phyloP scores from a whole-genome alignment of 768 basidiomycete species.

The Termitomyces sp. region DNA sequence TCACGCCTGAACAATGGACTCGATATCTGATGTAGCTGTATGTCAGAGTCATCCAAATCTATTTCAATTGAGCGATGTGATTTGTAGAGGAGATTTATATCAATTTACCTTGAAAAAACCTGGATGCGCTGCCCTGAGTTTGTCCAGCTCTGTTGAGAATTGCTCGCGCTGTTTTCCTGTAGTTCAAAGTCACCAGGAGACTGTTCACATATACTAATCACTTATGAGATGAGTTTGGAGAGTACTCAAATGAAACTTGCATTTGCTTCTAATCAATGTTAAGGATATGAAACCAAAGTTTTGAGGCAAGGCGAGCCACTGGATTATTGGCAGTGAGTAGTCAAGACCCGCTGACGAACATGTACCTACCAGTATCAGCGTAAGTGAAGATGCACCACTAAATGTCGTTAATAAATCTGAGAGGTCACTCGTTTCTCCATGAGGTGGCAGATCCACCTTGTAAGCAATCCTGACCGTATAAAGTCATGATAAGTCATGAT shows the following conservation, averaged over 20 bases:
- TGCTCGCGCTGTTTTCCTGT: constrained; percentile 2
- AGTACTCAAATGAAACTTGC: not conserved
- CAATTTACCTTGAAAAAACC: constrained; percentile 7
- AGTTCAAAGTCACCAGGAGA: constrained; percentile 7
- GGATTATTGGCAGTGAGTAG: not conserved
- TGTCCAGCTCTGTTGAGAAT: not conserved
- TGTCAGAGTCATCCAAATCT: too few species aligned
- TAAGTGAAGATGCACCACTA: constrained; percentile 7
- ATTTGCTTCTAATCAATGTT: constrained; percentile 8
- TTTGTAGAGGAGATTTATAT: too few species aligned
- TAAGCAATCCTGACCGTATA: not conserved
- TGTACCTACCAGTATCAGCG: constrained; percentile 5
- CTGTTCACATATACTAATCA: constrained; percentile 8
- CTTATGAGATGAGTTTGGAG: not conserved
- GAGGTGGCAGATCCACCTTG: not conserved
- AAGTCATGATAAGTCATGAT: not conserved
- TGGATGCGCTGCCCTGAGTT: constrained; percentile 1
- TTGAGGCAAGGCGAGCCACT: constrained; percentile 8
- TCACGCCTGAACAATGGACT: too few species aligned
- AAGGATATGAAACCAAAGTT: constrained; percentile 10
- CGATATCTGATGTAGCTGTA: too few species aligned
- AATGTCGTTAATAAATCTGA: not conserved
- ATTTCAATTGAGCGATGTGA: too few species aligned
- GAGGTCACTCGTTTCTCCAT: too few species aligned
- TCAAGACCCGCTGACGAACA: too few species aligned